These are phyloP conservation scores for Ceratobasidium sp. DNA, from an alignment of 1,284 basidiomycete species.

Conservation along the genomic window DNA sequence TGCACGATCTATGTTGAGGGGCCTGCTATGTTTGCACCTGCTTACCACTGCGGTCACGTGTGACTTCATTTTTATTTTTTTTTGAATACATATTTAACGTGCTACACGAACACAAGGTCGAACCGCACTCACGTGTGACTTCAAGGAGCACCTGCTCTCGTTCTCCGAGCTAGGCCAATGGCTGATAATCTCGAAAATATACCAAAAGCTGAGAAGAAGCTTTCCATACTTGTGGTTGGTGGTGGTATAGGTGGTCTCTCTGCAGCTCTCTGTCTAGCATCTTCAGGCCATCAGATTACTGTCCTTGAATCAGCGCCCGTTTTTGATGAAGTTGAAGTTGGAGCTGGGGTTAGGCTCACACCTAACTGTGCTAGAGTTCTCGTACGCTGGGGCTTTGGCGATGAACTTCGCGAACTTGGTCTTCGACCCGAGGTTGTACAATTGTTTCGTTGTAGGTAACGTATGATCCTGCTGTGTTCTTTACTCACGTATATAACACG, in stretches of 20 bases:
- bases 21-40: no score
- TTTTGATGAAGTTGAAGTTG: slow-evolving; percentile 57
- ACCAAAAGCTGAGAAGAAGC: slow-evolving; percentile 49
- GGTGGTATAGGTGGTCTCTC: slow-evolving; percentile 63
- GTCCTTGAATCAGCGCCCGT: slow-evolving; percentile 59
- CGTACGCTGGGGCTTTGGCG: slow-evolving; percentile 63
- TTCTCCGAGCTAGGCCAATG: background rate
- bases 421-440: slow-evolving; percentile 60
- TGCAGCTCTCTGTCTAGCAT: slow-evolving; percentile 58
- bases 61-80: no score
- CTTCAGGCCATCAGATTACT: slow-evolving; percentile 60
- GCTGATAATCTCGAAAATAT: background rate
- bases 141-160: no score
- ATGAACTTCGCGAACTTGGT: slow-evolving; percentile 57
- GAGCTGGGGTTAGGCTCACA: slow-evolving; percentile 63
- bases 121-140: no score
- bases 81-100: no score
- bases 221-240: slow-evolving; percentile 61
- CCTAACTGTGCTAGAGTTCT: slow-evolving; percentile 63
- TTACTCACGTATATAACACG: slow-evolving; percentile 1
- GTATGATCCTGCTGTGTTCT: background rate
- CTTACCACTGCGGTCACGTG: no score
- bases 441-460: slow-evolving; percentile 61
- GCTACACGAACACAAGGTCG: no score
- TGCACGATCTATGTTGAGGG: no score